phyloP scores from a whole-genome alignment of 805 yeast species.

The Schwanniomyces occidentalis region DNA sequence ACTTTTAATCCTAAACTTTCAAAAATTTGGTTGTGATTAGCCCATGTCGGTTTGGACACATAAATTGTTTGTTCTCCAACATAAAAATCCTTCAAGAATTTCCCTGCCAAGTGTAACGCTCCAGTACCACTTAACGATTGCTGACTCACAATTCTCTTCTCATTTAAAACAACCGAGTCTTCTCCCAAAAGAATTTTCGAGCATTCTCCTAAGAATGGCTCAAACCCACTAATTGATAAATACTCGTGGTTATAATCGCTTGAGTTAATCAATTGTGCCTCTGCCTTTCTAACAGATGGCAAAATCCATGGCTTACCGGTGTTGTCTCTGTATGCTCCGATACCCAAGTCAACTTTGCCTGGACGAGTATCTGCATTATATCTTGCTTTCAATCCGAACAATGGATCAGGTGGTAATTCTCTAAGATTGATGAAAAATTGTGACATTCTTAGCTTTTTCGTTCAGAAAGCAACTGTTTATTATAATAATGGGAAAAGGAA shows the following conservation, averaged over 20 bases:
- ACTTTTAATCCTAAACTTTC: slow-evolving; percentile 65
- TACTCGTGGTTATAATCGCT: slow-evolving; percentile 81
- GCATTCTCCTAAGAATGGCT: slow-evolving; percentile 66
- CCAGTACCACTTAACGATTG: slow-evolving; percentile 89
- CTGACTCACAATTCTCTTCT: slow-evolving; percentile 55
- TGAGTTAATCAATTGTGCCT: slow-evolving; percentile 56
- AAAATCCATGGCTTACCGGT: slow-evolving; percentile 70
- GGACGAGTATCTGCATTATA: slow-evolving; percentile 56
- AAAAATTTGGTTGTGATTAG: slow-evolving; percentile 88
- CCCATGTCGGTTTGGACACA: slow-evolving; percentile 95
- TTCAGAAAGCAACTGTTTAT: too few species aligned
- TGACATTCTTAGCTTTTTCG: slow-evolving; percentile 34
- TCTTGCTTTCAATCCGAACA: slow-evolving; percentile 78
- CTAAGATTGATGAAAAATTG: slow-evolving; percentile 50
- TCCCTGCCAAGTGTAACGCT: slow-evolving; percentile 87
- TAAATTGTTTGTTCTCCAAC: slow-evolving; percentile 53
- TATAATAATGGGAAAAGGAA: too few species aligned
- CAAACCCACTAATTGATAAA: slow-evolving; percentile 77
- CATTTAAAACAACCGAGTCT: slow-evolving; percentile 51
- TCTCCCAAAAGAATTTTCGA: slow-evolving; percentile 72
- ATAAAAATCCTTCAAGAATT: slow-evolving; percentile 56
- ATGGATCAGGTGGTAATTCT: slow-evolving; percentile 81
- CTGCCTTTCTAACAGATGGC: slow-evolving; percentile 71
- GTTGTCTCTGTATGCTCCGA: slow-evolving; percentile 77
- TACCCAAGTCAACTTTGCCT: slow-evolving; percentile 80